Percentiles rank a stretch among this genome's conserved stretches.
phyloP scores from a whole-genome alignment of 164 flowering plant species.

The Nymphaea thermarum region DNA sequence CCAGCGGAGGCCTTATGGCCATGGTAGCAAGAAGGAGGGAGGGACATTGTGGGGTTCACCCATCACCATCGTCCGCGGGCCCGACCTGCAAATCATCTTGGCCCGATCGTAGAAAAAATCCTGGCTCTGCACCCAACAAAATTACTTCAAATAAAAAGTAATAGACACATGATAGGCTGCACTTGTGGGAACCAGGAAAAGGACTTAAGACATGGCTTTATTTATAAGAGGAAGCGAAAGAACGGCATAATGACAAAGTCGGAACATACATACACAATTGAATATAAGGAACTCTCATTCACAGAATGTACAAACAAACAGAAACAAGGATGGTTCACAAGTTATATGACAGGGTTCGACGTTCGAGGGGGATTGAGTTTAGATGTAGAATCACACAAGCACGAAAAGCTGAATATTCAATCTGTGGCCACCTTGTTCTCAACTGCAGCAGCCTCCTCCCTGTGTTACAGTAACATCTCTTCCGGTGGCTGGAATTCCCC shows the following conservation, averaged over 20 bases:
- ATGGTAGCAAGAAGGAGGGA: no score
- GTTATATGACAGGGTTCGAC: not conserved
- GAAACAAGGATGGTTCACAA: not conserved
- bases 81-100: no score
- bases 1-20: no score
- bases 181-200: no score
- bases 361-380: not conserved
- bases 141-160: no score
- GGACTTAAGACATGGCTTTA: not conserved
- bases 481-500: conserved; percentile 33
- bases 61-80: no score
- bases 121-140: no score
- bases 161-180: no score
- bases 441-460: conserved; percentile 62
- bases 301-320: not conserved
- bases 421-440: conserved; percentile 6
- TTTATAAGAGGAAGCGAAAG: not conserved
- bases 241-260: not conserved
- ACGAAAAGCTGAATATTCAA: not conserved
- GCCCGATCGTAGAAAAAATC: no score
- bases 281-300: not conserved
- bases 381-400: not conserved
- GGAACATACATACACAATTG: not conserved
- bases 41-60: no score
- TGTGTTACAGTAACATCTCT: conserved; percentile 65